A percentile compares a stretch with the other conserved stretches of the same genome.
These are phyloP conservation scores for Ramularia endophylla DNA, from an alignment of 2,329 filamentous ascomycete species.

Conservation along the genomic window DNA sequence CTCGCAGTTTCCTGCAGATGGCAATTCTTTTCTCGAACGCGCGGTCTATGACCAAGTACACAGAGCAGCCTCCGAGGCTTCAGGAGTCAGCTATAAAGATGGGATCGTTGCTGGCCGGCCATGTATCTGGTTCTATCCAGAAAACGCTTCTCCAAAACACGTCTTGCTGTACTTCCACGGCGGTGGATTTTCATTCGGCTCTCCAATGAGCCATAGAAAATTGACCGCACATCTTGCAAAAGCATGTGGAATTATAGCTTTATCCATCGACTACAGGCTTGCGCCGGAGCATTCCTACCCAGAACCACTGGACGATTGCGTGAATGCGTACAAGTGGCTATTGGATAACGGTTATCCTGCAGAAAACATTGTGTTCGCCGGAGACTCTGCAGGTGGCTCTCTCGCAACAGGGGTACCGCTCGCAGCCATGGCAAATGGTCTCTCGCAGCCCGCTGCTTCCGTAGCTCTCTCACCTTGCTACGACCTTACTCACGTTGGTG, in stretches of 20 bases:
- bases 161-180: slow-evolving; percentile 24
- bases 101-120: slow-evolving; percentile 15
- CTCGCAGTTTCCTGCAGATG: slow-evolving; percentile 13
- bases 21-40: slow-evolving; percentile 15
- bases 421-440: slow-evolving; percentile 14
- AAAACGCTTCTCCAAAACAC: slow-evolving; percentile 17
- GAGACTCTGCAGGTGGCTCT: slow-evolving; percentile 25
- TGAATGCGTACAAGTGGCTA: slow-evolving; percentile 51
- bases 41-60: slow-evolving; percentile 23
- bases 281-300: slow-evolving; percentile 56
- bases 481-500: slow-evolving; percentile 15
- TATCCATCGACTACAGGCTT: slow-evolving; percentile 54
- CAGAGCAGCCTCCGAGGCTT: slow-evolving; percentile 18
- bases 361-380: slow-evolving; percentile 19
- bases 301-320: slow-evolving; percentile 49
- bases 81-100: slow-evolving; percentile 20
- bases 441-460: slow-evolving; percentile 17
- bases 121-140: slow-evolving; percentile 17
- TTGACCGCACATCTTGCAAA: slow-evolving; percentile 37
- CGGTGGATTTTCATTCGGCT: slow-evolving; percentile 24
- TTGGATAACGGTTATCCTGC: slow-evolving; percentile 38
- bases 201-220: slow-evolving; percentile 21
- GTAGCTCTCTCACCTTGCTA: slow-evolving; percentile 24
- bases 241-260: slow-evolving; percentile 41
- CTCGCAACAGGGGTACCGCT: slow-evolving; percentile 21